Percentiles rank a stretch among this genome's conserved stretches.
Conservation (phyloP, 345 rosid species). For the Sisymbrium altissimum region DNA sequence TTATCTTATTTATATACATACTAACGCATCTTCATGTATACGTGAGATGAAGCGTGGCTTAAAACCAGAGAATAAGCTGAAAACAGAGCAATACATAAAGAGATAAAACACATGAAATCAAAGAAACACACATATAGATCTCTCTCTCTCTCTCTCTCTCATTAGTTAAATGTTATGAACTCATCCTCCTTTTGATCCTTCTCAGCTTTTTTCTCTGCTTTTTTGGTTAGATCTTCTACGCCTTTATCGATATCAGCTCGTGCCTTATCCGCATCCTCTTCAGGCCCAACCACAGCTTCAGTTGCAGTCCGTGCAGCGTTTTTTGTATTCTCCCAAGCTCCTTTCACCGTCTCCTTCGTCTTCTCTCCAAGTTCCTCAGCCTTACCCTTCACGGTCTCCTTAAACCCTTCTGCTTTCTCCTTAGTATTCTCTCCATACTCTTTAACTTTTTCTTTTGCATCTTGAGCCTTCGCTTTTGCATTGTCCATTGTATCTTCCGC, state of each 20-base stretch:
- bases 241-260: slow-evolving; percentile 24
- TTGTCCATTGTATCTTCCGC: slow-evolving; percentile 26
- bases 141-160: neutral
- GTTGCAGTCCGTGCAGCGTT: slow-evolving; percentile 10
- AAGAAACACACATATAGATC: neutral
- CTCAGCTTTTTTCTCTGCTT: slow-evolving; percentile 14
- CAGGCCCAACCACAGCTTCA: slow-evolving; percentile 35
- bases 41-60: neutral
- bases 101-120: neutral
- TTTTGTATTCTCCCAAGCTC: slow-evolving; percentile 35
- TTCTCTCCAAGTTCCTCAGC: slow-evolving; percentile 35
- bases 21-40: slow-evolving; percentile 15
- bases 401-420: slow-evolving; percentile 28
- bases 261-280: slow-evolving; percentile 28
- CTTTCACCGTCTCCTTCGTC: slow-evolving; percentile 34
- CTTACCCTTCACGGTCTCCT: slow-evolving; percentile 31
- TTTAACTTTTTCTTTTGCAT: slow-evolving; percentile 26
- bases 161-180: slow-evolving; percentile 26
- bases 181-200: slow-evolving; percentile 22
- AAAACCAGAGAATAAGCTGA: neutral
- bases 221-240: slow-evolving; percentile 20
- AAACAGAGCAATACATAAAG: neutral
- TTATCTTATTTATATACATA: slow-evolving; percentile 18
- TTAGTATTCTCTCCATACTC: slow-evolving; percentile 25
- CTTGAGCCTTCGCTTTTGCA: slow-evolving; percentile 15